Conservation (phyloP, 352 stramenopile genomes). For the Phytophthora niederhauseri region DNA sequence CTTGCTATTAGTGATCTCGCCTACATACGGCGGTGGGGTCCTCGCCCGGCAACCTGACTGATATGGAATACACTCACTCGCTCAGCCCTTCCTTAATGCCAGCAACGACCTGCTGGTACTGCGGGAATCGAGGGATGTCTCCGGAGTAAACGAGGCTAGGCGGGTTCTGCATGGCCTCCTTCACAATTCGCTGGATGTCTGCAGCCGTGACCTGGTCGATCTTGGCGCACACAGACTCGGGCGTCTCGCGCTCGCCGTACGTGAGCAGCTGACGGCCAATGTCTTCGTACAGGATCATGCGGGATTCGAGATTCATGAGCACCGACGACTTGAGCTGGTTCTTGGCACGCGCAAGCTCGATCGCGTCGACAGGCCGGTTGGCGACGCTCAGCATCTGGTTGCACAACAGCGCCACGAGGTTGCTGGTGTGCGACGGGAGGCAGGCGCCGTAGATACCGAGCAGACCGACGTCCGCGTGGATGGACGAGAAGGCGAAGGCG, state of each 20-base stretch:
- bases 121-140: slow-evolving; percentile 76
- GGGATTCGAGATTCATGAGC: slow-evolving; percentile 98
- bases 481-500: slow-evolving; percentile 97
- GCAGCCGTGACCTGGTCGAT: slow-evolving; percentile 89
- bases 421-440: slow-evolving; percentile 83
- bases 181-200: slow-evolving; percentile 85
- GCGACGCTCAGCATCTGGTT: slow-evolving; percentile 94
- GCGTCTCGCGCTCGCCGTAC: slow-evolving; percentile 94
- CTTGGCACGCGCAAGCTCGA: slow-evolving; percentile 95
- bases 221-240: slow-evolving; percentile 86
- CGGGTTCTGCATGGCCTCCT: slow-evolving; percentile 72
- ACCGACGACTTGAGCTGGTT: slow-evolving; percentile 99
- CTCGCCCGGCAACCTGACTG: slow-evolving; percentile 8
- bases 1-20: slow-evolving; percentile 11
- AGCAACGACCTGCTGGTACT: slow-evolving; percentile 83
- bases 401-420: slow-evolving; percentile 93
- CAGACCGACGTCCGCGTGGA: slow-evolving; percentile 95
- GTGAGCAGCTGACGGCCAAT: slow-evolving; percentile 98
- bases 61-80: slow-evolving; percentile 29
- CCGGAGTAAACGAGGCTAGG: slow-evolving; percentile 88
- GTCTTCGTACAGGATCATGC: slow-evolving; percentile 99
- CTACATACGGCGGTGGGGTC: neutral
- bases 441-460: slow-evolving; percentile 95
- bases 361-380: slow-evolving; percentile 67
- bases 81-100: slow-evolving; percentile 76